These are phyloP conservation scores for Cudoniella acicularis DNA, from an alignment of 495 filamentous ascomycete species.

Conservation along the genomic window DNA sequence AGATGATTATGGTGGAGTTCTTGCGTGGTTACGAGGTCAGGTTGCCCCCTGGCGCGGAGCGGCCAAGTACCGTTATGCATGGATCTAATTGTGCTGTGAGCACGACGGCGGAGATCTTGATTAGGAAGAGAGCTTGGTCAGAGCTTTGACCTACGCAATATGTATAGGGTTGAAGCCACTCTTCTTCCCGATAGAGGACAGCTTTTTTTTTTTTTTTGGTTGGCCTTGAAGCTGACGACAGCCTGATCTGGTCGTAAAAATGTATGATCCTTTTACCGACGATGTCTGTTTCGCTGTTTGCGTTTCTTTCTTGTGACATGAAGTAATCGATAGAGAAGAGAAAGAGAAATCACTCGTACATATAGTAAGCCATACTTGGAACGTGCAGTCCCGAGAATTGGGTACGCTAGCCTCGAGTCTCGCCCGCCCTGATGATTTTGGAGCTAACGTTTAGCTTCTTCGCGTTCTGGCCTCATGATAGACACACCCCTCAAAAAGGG, in stretches of 20 bases:
- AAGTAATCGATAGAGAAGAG: background rate
- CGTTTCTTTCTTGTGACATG: background rate
- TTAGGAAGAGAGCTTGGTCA: background rate
- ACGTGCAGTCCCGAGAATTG: no score
- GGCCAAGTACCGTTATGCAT: background rate
- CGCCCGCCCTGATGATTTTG: no score
- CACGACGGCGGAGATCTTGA: background rate
- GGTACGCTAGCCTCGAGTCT: no score
- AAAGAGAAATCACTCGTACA: no score
- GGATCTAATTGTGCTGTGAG: background rate
- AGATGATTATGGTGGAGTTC: conserved; percentile 49
- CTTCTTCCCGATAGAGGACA: background rate
- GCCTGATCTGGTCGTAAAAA: background rate
- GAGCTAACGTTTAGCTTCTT: no score
- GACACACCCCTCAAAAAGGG: no score
- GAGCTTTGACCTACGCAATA: background rate
- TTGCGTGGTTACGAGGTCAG: conserved; percentile 52
- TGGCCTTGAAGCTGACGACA: background rate
- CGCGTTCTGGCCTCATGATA: no score
- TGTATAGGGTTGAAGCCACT: background rate
- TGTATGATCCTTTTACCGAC: background rate
- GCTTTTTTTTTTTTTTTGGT: background rate
- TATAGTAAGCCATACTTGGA: no score
- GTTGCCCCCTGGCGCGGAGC: conserved; percentile 5
- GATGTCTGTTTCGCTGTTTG: background rate